These are phyloP conservation scores for Sophora flavescens DNA, from an alignment of 306 rosid species.

Conservation along the genomic window DNA sequence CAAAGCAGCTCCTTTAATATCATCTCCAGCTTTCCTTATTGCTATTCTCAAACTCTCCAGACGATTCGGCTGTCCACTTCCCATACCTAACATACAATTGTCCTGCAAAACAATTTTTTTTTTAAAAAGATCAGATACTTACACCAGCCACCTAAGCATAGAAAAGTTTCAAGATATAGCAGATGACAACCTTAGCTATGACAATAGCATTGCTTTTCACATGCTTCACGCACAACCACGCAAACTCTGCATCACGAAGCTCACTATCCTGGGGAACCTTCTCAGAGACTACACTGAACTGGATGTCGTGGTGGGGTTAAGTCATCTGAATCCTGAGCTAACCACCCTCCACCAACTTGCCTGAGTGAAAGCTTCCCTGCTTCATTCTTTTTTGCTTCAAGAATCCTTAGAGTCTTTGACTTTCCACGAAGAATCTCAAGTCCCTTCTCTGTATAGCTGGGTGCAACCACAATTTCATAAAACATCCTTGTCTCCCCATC, in stretches of 20 bases:
- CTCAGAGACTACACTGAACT: constrained; percentile 66
- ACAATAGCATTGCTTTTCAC: constrained; percentile 96
- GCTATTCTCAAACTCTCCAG: constrained; percentile 88
- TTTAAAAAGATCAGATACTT: constrained; percentile 35
- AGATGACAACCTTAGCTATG: constrained; percentile 72
- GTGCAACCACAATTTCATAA: constrained; percentile 97
- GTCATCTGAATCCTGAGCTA: constrained; percentile 92
- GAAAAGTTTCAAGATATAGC: not conserved
- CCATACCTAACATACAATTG: constrained; percentile 95
- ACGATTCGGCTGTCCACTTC: constrained; percentile 97
- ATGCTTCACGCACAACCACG: constrained; percentile 94
- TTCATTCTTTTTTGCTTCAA: constrained; percentile 75
- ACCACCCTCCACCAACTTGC: constrained; percentile 98
- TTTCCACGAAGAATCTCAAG: constrained; percentile 88
- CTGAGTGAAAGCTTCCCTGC: constrained; percentile 90
- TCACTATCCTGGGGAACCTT: constrained; percentile 69
- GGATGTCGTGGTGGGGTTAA: constrained; percentile 72
- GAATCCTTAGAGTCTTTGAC: constrained; percentile 86
- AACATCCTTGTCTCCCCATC: constrained; percentile 96
- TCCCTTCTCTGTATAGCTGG: constrained; percentile 82
- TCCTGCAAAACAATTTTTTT: too few species aligned
- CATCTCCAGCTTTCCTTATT: constrained; percentile 87
- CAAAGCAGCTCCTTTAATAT: constrained; percentile 89
- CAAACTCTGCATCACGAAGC: constrained; percentile 82
- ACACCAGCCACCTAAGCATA: constrained; percentile 6